Evolutionary conservation across 2,329 filamentous ascomycete genomes (phyloP).

Genomic region (Aspergillus japonicus): DNA sequence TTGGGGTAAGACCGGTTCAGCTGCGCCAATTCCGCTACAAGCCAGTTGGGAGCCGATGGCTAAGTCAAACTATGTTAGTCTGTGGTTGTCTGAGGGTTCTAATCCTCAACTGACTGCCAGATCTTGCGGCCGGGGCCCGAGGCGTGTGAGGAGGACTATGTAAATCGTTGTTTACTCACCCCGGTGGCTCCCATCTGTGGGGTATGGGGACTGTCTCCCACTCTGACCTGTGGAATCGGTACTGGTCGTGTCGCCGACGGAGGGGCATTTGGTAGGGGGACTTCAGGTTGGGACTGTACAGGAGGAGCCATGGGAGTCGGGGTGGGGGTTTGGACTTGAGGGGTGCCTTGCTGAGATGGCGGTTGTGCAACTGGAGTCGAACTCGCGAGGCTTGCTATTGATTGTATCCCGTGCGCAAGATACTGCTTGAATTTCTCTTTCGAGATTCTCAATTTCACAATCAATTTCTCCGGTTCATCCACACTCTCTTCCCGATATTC

Average conservation of each 20-base stretch:
- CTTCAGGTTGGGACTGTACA: conserved; percentile 32
- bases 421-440: conserved; percentile 70
- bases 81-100: conserved; percentile 3
- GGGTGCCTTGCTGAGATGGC: conserved; percentile 44
- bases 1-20: conserved; percentile 70
- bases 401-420: conserved; percentile 49
- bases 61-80: conserved; percentile 39
- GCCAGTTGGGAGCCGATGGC: conserved; percentile 87
- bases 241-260: conserved; percentile 25
- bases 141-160: conserved; percentile 15
- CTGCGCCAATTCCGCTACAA: conserved; percentile 68
- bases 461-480: conserved; percentile 66
- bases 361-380: conserved; percentile 46
- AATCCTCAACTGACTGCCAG: not conserved
- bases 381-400: conserved; percentile 37
- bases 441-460: conserved; percentile 73
- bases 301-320: conserved; percentile 54
- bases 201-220: conserved; percentile 47
- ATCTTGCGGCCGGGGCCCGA: conserved; percentile 17
- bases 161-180: conserved; percentile 40
- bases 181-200: conserved; percentile 43
- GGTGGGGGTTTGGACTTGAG: conserved; percentile 52
- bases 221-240: conserved; percentile 42
- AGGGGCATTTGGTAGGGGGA: conserved; percentile 22
- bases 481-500: conserved; percentile 75